Base-by-base conservation (phyloP, 768 basidiomycete genomes). In the Guyanaporus albipodus region DNA sequence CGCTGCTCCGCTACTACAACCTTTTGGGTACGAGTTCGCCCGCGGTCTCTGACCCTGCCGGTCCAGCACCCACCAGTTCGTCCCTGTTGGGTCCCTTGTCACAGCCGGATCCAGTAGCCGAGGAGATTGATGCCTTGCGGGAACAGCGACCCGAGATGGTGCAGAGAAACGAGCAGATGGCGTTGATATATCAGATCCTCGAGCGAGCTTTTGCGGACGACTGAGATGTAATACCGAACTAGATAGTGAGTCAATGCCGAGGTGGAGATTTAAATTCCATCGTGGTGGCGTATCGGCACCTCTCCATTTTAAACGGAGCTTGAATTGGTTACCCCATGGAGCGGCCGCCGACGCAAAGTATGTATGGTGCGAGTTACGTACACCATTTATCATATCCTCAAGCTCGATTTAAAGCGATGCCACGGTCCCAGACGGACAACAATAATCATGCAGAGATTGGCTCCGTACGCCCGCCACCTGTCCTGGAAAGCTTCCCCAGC, bases 61-160 rank as follows among this genome's bases (percentile, higher is more conserved):
- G 68, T 35, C 54, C 64, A 9, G 14, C 33, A 1, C 49, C 44
- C 39, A 54, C 79, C 7, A 71, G 72, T 12, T 50, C 68, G 8
- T 82, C 81, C 3, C 78, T 78, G 1, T 69, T 91, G 10, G 87
- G 83, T 0, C 71, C 77, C 7, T 61, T 88, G 32, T 75, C 81
- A 3, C 59, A 67, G 8, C 49, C 81, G 6, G 56, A 91, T 57
- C 62, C 76, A 8, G 75, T 91, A 3, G 74, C 74, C 11, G 74
- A 79, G 59, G 90, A 92, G 63, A 71, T 92, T 12, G 90, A 92
- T 58, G 78, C 74, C 22, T 64, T 92, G 54, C 69, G 90, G 52
- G 90, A 92, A 68, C 90, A 91, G 63, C 68, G 90, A 27, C 82
- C 83, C 3, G 75, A 82, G 22, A 91, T 92, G 90, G 87, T 91